These are phyloP conservation scores for Entomortierella beljakovae DNA, from an alignment of 192 early-diverging fungal species.

Conservation along the genomic window DNA sequence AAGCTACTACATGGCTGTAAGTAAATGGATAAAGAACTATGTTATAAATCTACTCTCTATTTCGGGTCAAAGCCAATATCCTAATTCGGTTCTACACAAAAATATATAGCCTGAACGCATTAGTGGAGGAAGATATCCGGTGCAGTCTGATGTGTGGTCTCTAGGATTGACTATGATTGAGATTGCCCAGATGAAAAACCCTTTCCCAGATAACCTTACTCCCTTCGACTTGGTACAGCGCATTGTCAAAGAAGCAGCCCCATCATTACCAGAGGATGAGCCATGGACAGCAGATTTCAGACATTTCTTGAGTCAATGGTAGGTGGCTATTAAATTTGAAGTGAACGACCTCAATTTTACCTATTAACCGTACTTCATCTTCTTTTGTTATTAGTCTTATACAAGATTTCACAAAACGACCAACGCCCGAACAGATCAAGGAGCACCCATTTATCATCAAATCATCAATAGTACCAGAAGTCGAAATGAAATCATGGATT, in stretches of 20 bases:
- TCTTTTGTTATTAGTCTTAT: too few species aligned
- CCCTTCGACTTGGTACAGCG: slow-evolving; percentile 95
- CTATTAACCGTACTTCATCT: slow-evolving; percentile 22
- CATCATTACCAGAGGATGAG: slow-evolving; percentile 75
- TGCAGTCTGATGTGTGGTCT: slow-evolving; percentile 98
- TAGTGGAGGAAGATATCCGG: slow-evolving; percentile 87
- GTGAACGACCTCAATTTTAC: background rate
- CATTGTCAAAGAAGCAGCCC: slow-evolving; percentile 91
- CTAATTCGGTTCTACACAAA: background rate
- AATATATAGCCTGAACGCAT: slow-evolving; percentile 90
- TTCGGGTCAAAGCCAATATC: too few species aligned
- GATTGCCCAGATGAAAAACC: slow-evolving; percentile 91
- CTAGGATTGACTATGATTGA: slow-evolving; percentile 94
- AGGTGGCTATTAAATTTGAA: slow-evolving; percentile 6
- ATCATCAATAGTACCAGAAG: slow-evolving; percentile 57
- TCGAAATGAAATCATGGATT: slow-evolving; percentile 80
- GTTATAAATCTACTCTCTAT: too few species aligned
- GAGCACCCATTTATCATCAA: slow-evolving; percentile 76
- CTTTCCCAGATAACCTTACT: slow-evolving; percentile 86
- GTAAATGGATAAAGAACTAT: slow-evolving; percentile 12
- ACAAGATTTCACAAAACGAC: slow-evolving; percentile 78
- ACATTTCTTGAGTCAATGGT: slow-evolving; percentile 81
- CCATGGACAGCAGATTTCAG: slow-evolving; percentile 71
- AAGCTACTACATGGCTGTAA: slow-evolving; percentile 94
- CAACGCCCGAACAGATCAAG: slow-evolving; percentile 75